Percentiles rank a stretch among this genome's conserved stretches.
phyloP scores from a whole-genome alignment of 495 filamentous ascomycete genomes.

The Neurospora sp. region DNA sequence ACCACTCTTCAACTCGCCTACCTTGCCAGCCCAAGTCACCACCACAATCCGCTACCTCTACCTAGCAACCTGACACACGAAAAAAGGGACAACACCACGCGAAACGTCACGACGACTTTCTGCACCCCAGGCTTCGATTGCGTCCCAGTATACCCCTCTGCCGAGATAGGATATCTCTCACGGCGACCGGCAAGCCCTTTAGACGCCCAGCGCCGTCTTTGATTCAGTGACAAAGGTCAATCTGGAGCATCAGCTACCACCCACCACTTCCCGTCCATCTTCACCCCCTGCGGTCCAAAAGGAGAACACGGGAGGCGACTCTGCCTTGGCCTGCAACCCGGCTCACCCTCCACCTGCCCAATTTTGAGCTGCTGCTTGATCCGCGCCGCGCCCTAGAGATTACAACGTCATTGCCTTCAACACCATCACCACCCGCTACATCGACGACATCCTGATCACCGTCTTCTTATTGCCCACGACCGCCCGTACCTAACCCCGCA shows the following conservation, averaged over 20 bases:
- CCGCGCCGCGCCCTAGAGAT: slow-evolving; percentile 8
- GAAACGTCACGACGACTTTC: neutral
- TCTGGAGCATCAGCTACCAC: neutral
- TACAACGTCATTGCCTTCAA: slow-evolving; percentile 7
- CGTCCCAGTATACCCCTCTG: neutral
- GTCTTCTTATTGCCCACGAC: neutral
- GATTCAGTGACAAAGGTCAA: neutral
- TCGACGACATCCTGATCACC: neutral
- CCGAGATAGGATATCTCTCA: neutral
- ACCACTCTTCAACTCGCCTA: neutral
- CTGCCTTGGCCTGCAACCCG: neutral
- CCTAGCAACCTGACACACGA: neutral
- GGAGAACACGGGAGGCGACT: neutral
- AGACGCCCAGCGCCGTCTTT: neutral
- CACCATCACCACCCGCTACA: slow-evolving; percentile 1
- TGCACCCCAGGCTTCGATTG: neutral
- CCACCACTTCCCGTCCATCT: neutral
- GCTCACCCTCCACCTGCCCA: slow-evolving; percentile 15
- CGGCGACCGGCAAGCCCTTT: neutral
- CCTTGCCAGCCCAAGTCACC: neutral
- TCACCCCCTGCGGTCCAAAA: neutral
- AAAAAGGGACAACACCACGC: neutral
- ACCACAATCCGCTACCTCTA: neutral
- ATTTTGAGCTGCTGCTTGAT: slow-evolving; percentile 15
- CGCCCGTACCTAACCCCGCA: neutral